Evolutionary conservation across 805 yeast species (phyloP), one percentile per base, ranked within the genome.

Genomic region (Metschnikowia continentalis): DNA sequence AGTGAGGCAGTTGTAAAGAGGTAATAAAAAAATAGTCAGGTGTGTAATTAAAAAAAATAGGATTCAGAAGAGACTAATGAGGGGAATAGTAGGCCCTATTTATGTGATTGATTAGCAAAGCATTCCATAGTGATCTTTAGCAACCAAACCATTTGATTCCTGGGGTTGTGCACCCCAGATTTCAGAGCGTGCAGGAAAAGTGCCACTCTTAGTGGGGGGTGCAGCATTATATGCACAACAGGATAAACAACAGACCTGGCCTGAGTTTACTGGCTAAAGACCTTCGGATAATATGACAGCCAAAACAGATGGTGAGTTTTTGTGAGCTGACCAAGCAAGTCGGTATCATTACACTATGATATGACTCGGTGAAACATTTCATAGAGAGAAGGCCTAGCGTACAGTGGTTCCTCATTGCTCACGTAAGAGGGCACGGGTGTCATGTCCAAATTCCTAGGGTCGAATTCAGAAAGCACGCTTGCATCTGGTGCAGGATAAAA

Each of bases 151-250:
- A n/a, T 39, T 30, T 26, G 38, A 32, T 20, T n/a, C 32, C 33
- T n/a, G 14, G 19, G 32, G 20, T 32, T 22, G 46, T 42, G 46
- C 46, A 42, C 37, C 46, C 37, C 38, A 22, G 46, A 42, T 20
- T 35, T 10, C 32, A n/a, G 30, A 6, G 7, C n/a, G 19, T 42
- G 45, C 45, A 42, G 45, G 37, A 14, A 32, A 6, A 6, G 23
- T 13, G 36, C 14, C 14, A 20, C 23, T 35, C 13, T 6, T 32
- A 17, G 38, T 20, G 46, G 46, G 46, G 46, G 38, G 38, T 32
- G 32, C 46, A n/a, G 32, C 32, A 8, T 7, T 15, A 10, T 14
- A 19, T 32, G 22, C 46, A 32, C 2, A 23, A 33, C 32, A 30
- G 20, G 13, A 42, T 7, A 33, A 32, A 33, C 36, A 14, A 42